phyloP scores from a whole-genome alignment of 495 filamentous ascomycete genomes.

The Neurospora intermedia region DNA sequence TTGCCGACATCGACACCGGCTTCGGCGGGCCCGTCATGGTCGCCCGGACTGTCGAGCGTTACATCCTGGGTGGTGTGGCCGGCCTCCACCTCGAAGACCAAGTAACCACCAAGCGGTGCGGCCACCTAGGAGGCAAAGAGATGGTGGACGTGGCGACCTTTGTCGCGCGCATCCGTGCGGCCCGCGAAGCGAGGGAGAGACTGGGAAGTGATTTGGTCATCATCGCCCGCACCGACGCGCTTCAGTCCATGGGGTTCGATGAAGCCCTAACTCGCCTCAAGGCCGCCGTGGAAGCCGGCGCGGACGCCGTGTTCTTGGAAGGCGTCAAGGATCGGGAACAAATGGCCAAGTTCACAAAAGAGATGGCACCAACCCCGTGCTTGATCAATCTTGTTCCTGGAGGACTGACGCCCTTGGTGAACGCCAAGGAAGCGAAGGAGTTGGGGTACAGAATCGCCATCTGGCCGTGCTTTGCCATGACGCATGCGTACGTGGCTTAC shows the following conservation, averaged over 20 bases:
- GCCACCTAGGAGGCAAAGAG: constrained; percentile 51
- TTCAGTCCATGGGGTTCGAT: constrained; percentile 53
- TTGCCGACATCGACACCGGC: constrained; percentile 63
- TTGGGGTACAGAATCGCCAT: constrained; percentile 58
- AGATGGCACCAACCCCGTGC: constrained; percentile 32
- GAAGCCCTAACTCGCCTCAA: constrained; percentile 46
- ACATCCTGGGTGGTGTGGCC: constrained; percentile 57
- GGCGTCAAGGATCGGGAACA: constrained; percentile 48
- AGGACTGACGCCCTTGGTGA: constrained; percentile 47
- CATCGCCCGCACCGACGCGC: constrained; percentile 58
- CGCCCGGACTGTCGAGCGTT: constrained; percentile 47
- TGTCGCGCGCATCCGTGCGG: constrained; percentile 44
- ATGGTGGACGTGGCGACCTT: constrained; percentile 45
- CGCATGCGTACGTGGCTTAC: constrained; percentile 44
- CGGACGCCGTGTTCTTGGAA: constrained; percentile 57
- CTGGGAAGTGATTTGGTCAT: constrained; percentile 50
- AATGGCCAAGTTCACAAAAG: constrained; percentile 2
- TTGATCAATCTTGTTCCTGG: constrained; percentile 56
- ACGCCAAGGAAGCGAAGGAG: constrained; percentile 42
- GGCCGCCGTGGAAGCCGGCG: constrained; percentile 46
- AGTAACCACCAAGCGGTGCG: constrained; percentile 54
- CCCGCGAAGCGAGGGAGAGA: constrained; percentile 16
- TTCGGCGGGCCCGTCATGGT: constrained; percentile 55
- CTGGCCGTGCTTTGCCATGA: constrained; percentile 42
- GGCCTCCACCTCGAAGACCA: constrained; percentile 68